Base-by-base conservation (phyloP, 345 rosid genomes). In the Syzygium grande region DNA sequence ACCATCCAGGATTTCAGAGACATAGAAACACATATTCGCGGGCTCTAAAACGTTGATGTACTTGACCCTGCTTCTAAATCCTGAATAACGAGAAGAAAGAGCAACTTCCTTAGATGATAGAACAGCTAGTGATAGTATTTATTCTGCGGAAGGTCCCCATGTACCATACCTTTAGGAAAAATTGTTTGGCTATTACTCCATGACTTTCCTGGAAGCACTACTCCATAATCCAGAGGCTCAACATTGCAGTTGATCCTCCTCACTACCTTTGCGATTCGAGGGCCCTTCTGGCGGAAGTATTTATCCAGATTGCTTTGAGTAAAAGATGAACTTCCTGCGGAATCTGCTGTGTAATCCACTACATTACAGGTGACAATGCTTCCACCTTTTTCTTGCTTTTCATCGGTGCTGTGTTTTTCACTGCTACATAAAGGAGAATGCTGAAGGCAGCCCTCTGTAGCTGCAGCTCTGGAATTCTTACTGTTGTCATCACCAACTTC, bases 251-350 rank as follows among this genome's bases (percentile, higher is more conserved):
- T 98, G 92, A 98, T 97, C 91, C 99, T 95, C 88, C 99, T 91
- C 88, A 96, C 99, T 21, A 98, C 96, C 96, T 98, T 98, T 23
- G 99, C 99, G 89, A 98, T 96, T 56, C 99, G 99, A 38, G 99
- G 99, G 89, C 99, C 99, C 91, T 95, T 98, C 89, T 95, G 99
- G 90, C 99, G 95, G 88, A 90, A 89, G 91, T 89, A 86, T 88
- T 94, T 94, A 86, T 96, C 99, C 89, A 94, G 87, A 92, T 93
- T 98, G 91, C 90, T 95, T 77, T 95, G 98, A 58, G 94, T 90
- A 91, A 93, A 92, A 88, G 96, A 90, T 27, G 94, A 90, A 80
- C 92, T 92, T 61, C 92, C 94, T 15, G 93, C 77, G 87, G 88
- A 88, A 88, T 86, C 88, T 90, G 92, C 91, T 58, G 84, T 65